Evolutionary conservation across 2,329 filamentous ascomycete species (phyloP), one percentile per base, ranked within the genome.

Genomic region (Paramyrothecium roridum): DNA sequence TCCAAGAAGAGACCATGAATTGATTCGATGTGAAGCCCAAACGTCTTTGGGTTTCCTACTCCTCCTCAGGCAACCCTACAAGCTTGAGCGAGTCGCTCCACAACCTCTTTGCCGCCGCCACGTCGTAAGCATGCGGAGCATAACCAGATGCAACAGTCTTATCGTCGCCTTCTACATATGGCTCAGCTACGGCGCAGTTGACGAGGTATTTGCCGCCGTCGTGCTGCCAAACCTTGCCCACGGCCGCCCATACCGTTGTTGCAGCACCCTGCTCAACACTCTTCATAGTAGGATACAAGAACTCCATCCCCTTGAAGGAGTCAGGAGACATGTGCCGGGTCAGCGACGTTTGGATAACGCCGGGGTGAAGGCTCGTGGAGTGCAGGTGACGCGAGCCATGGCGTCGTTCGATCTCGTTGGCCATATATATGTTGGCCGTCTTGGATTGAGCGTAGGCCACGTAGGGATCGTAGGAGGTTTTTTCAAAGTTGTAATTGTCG

Each of bases 391-490:
- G 57, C 1, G 63, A 45, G 7, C 73, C 75, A 60, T 79, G 81
- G 1, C 70, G 70, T 7, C 78, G 70, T 34, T 82, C 78, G 23
- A 82, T 70, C 57, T 79, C 71, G 57, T 77, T 78, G 11, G 79
- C 74, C 61, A 79, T 75, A 57, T 73, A 78, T 22, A 82, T 73
- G 58, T 79, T 81, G n/a, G 80, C 79, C 1, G 73, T 72, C 61
- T 83, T 84, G 49, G 70, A 67, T 59, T 80, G 74, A 0, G 70
- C 75, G 59, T 84, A 84, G 0, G 75, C 70, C 1, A 57, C 53
- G 55, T 64, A 70, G 0, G 67, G 67, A 10, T 72, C 40, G 23
- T 61, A 62, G n/a, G 22, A 34, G 13, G 53, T 55, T 1, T 57
- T 57, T 2, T 63, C 50, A 23, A 61, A 60, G n/a, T 61, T 61